These are phyloP conservation scores for Schizonepeta tenuifolia DNA, from an alignment of 257 asterid genomes.

Conservation along the genomic window DNA sequence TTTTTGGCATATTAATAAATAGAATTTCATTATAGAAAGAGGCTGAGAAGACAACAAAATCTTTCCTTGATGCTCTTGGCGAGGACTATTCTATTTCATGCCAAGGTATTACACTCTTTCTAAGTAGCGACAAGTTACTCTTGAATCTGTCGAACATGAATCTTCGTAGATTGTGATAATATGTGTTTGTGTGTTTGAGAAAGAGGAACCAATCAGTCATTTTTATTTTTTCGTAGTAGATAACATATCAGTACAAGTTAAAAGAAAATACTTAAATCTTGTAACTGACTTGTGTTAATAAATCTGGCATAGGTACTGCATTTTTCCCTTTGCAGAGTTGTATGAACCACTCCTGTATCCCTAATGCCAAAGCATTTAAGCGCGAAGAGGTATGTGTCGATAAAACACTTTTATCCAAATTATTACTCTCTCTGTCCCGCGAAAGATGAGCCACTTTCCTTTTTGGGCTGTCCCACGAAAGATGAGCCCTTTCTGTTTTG, in stretches of 20 bases:
- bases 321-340: conserved; percentile 94
- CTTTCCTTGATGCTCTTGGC: conserved; percentile 91
- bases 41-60: conserved; percentile 66
- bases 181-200: background rate
- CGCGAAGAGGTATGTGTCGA: conserved; percentile 70
- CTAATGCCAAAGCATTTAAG: conserved; percentile 90
- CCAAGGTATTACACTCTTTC: conserved; percentile 55
- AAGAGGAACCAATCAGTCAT: background rate
- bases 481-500: too few relatives aligned
- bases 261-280: background rate
- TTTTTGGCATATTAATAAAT: conserved; percentile 19
- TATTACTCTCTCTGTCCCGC: too few relatives aligned
- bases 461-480: too few relatives aligned
- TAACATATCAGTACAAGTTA: background rate
- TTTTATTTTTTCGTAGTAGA: background rate
- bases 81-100: conserved; percentile 85
- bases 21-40: conserved; percentile 53
- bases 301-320: conserved; percentile 72
- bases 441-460: too few relatives aligned
- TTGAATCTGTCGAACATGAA: background rate
- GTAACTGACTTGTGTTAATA: background rate
- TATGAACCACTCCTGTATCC: conserved; percentile 90
- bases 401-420: background rate
- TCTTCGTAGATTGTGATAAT: background rate
- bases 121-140: background rate